Percentiles rank a stretch among this genome's conserved stretches.
Evolutionary conservation across 768 basidiomycete species (phyloP).

Genomic region (Pholiota molesta): DNA sequence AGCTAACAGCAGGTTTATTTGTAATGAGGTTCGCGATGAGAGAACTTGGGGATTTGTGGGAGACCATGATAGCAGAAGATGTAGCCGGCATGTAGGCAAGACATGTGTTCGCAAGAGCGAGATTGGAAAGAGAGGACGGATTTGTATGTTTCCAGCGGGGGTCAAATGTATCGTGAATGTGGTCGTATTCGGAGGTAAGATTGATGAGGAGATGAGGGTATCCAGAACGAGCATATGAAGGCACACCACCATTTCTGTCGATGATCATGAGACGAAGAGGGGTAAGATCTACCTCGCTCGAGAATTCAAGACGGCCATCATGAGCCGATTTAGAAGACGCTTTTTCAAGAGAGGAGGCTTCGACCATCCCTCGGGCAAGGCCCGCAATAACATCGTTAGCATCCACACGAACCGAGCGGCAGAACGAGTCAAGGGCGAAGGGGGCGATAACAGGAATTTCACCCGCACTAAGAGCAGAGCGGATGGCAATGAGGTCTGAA

Average conservation of each 20-base stretch:
- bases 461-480: slow-evolving; percentile 87
- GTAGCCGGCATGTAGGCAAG: slow-evolving; percentile 90
- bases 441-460: slow-evolving; percentile 97
- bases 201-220: slow-evolving; percentile 97
- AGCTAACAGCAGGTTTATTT: slow-evolving; percentile 95
- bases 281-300: slow-evolving; percentile 76
- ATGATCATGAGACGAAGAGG: slow-evolving; percentile 97
- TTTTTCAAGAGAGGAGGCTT: slow-evolving; percentile 41
- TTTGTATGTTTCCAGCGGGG: slow-evolving; percentile 74
- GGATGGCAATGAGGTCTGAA: slow-evolving; percentile 80
- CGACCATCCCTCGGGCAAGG: slow-evolving; percentile 84
- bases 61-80: slow-evolving; percentile 95
- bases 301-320: slow-evolving; percentile 37
- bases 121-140: slow-evolving; percentile 86
- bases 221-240: slow-evolving; percentile 94
- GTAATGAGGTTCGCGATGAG: slow-evolving; percentile 98
- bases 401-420: slow-evolving; percentile 81
- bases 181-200: slow-evolving; percentile 80
- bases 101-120: slow-evolving; percentile 84
- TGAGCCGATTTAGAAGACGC: slow-evolving; percentile 31
- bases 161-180: slow-evolving; percentile 86
- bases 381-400: slow-evolving; percentile 90
- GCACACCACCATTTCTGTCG: slow-evolving; percentile 94
- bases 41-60: slow-evolving; percentile 93
- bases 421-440: slow-evolving; percentile 89